Conservation (phyloP, 2,329 filamentous ascomycete genomes). For the Neoarthrinium moseri region DNA sequence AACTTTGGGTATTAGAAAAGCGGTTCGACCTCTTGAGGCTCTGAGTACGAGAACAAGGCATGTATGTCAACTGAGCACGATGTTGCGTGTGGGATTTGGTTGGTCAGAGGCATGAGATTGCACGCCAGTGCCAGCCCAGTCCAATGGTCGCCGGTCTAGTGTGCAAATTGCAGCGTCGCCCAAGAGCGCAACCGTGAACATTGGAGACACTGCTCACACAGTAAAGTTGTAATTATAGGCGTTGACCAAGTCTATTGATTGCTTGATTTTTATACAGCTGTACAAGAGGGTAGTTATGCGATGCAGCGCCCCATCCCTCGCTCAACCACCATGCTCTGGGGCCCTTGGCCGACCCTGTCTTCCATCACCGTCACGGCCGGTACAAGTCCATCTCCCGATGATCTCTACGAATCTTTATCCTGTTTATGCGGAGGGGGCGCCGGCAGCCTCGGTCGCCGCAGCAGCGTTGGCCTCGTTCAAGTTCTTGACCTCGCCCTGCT, state of each 20-base stretch:
- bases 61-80: no score
- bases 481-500: slow-evolving; percentile 83
- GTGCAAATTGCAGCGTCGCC: slow-evolving; percentile 2
- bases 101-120: no score
- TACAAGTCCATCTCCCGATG: no score
- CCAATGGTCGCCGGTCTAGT: background rate
- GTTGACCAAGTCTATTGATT: slow-evolving; percentile 8
- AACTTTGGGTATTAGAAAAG: no score
- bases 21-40: no score
- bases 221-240: no score
- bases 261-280: slow-evolving; percentile 26
- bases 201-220: no score
- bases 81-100: no score
- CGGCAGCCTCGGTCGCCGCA: slow-evolving; percentile 33
- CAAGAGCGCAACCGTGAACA: no score
- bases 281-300: slow-evolving; percentile 20
- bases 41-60: no score
- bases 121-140: background rate
- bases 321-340: background rate
- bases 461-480: slow-evolving; percentile 58
- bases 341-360: slow-evolving; percentile 7
- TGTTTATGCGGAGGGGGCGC: slow-evolving; percentile 33
- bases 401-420: no score
- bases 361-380: slow-evolving; percentile 4
- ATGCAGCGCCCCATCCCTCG: slow-evolving; percentile 2